Percentiles rank a stretch among this genome's conserved stretches.
Conservation (phyloP, 192 early-diverging fungal genomes). For the Lobosporangium transversale region DNA sequence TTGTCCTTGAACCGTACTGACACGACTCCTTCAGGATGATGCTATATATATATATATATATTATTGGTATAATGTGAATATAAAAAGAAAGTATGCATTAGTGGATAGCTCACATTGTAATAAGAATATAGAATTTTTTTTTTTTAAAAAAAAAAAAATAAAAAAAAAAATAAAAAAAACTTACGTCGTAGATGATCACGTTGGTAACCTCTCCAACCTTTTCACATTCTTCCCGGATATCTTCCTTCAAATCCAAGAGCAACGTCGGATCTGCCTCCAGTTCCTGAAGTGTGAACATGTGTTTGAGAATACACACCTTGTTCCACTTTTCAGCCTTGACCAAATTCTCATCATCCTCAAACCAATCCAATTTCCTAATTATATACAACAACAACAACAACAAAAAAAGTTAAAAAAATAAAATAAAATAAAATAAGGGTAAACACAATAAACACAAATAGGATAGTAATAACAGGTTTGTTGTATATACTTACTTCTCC, state of each 20-base stretch:
- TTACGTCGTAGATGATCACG: constrained; percentile 93
- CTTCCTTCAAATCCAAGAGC: constrained; percentile 91
- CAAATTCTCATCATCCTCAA: constrained; percentile 71
- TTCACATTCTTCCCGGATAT: constrained; percentile 93
- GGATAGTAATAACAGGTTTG: neutral
- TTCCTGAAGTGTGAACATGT: constrained; percentile 94
- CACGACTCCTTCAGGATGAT: constrained; percentile 83
- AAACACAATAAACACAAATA: neutral
- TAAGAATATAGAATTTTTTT: neutral
- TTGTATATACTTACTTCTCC: constrained; percentile 68
- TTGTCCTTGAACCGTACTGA: constrained; percentile 89
- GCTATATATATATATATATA: constrained; percentile 55
- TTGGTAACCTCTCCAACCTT: constrained; percentile 94
- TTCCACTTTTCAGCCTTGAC: constrained; percentile 79
- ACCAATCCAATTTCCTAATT: constrained; percentile 90
- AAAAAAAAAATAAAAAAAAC: constrained; percentile 59
- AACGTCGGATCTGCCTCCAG: constrained; percentile 89
- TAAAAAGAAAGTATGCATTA: too few species aligned
- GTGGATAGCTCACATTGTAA: too few species aligned
- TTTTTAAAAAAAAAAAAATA: constrained; percentile 14
- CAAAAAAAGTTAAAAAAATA: neutral
- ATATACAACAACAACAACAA: neutral
- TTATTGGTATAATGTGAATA: too few species aligned
- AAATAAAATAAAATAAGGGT: neutral
- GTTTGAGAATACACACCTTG: constrained; percentile 90